These are phyloP conservation scores for Ophiobolus disseminans DNA, from an alignment of 2,329 filamentous ascomycete genomes.

Conservation along the genomic window DNA sequence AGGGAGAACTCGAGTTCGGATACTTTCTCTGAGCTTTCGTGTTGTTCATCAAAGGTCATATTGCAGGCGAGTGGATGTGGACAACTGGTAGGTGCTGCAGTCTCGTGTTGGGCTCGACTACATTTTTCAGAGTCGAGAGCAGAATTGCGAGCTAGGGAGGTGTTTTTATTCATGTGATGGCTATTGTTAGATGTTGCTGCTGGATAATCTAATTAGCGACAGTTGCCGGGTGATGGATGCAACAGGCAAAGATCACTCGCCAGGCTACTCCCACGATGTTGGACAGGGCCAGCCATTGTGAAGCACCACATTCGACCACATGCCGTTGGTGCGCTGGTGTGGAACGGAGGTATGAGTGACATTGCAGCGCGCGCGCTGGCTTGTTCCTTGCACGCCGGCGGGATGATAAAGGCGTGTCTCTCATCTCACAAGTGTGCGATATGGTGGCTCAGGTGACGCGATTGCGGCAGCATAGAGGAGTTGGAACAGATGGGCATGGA, in stretches of 20 bases:
- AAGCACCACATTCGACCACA: background rate
- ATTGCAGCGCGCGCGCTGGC: too few relatives aligned
- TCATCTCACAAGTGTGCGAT: too few relatives aligned
- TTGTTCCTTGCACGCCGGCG: too few relatives aligned
- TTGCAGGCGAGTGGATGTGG: constrained; percentile 10
- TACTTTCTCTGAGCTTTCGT: constrained; percentile 24
- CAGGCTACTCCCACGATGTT: background rate
- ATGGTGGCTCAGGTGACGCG: too few relatives aligned
- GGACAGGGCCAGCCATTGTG: background rate
- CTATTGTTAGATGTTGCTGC: constrained; percentile 8
- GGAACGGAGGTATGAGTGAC: too few relatives aligned
- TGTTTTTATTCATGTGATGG: background rate
- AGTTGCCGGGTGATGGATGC: background rate
- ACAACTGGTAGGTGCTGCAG: background rate
- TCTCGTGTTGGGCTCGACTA: background rate
- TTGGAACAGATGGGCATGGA: too few relatives aligned
- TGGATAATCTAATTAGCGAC: constrained; percentile 5
- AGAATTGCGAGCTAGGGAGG: background rate
- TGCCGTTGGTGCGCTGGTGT: background rate
- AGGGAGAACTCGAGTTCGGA: constrained; percentile 13
- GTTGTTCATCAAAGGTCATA: constrained; percentile 38
- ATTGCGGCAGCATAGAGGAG: too few relatives aligned
- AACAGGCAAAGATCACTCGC: constrained; percentile 1
- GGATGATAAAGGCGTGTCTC: too few relatives aligned
- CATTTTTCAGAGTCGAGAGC: background rate